Evolutionary conservation across 331 rosid species (phyloP).

Genomic region (Cydonia oblonga): DNA sequence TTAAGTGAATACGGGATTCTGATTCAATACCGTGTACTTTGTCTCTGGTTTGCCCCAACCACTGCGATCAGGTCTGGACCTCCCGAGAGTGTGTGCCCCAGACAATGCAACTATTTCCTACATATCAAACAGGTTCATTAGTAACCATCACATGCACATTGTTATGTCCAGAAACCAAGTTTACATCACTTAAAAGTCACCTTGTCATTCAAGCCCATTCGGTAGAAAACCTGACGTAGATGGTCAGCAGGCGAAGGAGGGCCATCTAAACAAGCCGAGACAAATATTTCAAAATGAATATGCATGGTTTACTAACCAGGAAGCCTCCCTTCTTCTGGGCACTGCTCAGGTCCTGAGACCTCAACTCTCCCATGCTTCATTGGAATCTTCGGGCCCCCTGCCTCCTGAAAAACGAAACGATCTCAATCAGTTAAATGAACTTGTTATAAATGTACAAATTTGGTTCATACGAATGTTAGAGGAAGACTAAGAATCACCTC

Average conservation of each 20-base stretch:
- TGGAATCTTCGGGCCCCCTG: conserved; percentile 94
- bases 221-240: conserved; percentile 80
- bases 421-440: conserved; percentile 1
- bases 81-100: conserved; percentile 95
- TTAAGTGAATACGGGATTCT: background rate
- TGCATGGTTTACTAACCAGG: conserved; percentile 47
- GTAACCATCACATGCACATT: conserved; percentile 5
- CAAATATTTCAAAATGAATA: background rate
- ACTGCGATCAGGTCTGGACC: conserved; percentile 95
- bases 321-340: conserved; percentile 99
- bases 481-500: conserved; percentile 42
- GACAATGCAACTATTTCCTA: conserved; percentile 97
- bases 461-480: conserved; percentile 1
- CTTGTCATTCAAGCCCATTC: conserved; percentile 92
- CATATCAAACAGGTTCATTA: conserved; percentile 16
- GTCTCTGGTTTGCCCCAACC: conserved; percentile 99
- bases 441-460: background rate
- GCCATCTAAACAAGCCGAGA: conserved; percentile 39
- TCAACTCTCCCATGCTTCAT: conserved; percentile 95
- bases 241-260: conserved; percentile 97
- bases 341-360: conserved; percentile 58
- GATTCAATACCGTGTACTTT: conserved; percentile 60
- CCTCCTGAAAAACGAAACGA: conserved; percentile 48
- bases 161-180: background rate
- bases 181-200: conserved; percentile 19